A percentile compares a stretch with the other conserved stretches of the same genome.
Evolutionary conservation across 2,329 filamentous ascomycete genomes (phyloP).

Genomic region (Colletotrichum navitas): DNA sequence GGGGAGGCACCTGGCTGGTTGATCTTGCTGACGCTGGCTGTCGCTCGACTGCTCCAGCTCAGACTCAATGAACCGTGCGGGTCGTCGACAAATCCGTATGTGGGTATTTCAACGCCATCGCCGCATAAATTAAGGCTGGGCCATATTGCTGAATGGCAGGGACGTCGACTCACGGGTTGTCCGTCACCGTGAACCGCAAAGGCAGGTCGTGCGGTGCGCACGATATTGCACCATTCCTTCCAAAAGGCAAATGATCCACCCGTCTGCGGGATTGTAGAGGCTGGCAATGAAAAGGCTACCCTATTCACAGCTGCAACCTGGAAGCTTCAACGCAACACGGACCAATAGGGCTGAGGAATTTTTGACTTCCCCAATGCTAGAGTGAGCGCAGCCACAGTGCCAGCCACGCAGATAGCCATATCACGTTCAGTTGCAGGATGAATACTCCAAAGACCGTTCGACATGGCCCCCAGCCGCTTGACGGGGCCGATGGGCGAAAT

Average conservation of each 20-base stretch:
- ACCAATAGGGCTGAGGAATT: conserved; percentile 1
- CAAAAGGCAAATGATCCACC: not conserved
- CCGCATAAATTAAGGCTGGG: not conserved
- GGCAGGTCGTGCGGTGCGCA: not conserved
- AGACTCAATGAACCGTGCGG: conserved; percentile 3
- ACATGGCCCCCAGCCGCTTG: not conserved
- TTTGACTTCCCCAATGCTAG: not conserved
- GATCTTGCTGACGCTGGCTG: conserved; percentile 37
- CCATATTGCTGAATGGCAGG: conserved; percentile 9
- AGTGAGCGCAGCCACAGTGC: not conserved
- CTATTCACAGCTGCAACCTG: conserved; percentile 3
- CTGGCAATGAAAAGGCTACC: not conserved
- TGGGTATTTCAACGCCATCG: not conserved
- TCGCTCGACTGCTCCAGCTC: conserved; percentile 20
- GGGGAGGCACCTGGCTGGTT: conserved; percentile 50
- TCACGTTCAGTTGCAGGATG: not conserved
- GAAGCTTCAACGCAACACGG: conserved; percentile 1
- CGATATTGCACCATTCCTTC: not conserved
- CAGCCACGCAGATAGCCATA: conserved; percentile 18
- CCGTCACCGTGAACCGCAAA: not conserved
- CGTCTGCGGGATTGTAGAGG: conserved; percentile 7
- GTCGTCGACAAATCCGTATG: not conserved
- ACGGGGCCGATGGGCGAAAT: not conserved
- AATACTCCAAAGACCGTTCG: not conserved
- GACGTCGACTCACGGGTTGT: conserved; percentile 4